These are phyloP conservation scores for Wickerhamiella brachini DNA, from an alignment of 805 yeast genomes.

Conservation along the genomic window DNA sequence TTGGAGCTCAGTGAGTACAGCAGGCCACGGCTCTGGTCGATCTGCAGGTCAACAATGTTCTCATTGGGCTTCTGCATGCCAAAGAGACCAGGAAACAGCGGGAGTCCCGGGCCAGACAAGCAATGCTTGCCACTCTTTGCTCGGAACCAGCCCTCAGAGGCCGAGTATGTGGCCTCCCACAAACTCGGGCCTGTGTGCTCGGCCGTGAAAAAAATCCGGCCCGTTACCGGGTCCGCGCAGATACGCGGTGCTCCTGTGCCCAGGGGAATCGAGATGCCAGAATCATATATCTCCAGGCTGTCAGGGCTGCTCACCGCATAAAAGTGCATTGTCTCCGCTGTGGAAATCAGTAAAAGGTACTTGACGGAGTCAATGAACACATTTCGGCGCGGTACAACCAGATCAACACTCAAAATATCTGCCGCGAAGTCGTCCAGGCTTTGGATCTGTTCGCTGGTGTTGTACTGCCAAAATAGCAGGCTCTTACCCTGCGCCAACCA, in stretches of 20 bases:
- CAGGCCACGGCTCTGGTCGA: slow-evolving; percentile 67
- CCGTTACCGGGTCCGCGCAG: slow-evolving; percentile 43
- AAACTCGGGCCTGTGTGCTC: slow-evolving; percentile 58
- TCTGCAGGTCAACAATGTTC: slow-evolving; percentile 43
- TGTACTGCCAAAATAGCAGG: slow-evolving; percentile 72
- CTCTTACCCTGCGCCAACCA: slow-evolving; percentile 81
- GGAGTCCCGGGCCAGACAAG: slow-evolving; percentile 52
- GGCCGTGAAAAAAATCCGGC: slow-evolving; percentile 79
- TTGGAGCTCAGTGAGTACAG: slow-evolving; percentile 71
- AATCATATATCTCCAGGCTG: slow-evolving; percentile 58
- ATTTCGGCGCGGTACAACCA: slow-evolving; percentile 70
- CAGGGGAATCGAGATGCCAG: slow-evolving; percentile 67
- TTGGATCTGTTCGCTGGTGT: slow-evolving; percentile 49
- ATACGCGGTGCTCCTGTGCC: slow-evolving; percentile 56
- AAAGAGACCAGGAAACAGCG: slow-evolving; percentile 17
- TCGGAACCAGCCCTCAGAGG: slow-evolving; percentile 74
- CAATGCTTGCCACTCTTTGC: slow-evolving; percentile 75
- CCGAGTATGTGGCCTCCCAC: slow-evolving; percentile 79
- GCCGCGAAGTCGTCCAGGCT: slow-evolving; percentile 73
- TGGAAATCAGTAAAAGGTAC: slow-evolving; percentile 60
- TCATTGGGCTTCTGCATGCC: slow-evolving; percentile 27
- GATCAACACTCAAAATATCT: slow-evolving; percentile 58
- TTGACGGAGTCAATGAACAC: slow-evolving; percentile 70
- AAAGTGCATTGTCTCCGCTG: slow-evolving; percentile 65
- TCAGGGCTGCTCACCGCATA: slow-evolving; percentile 51